phyloP scores from a whole-genome alignment of 2,329 filamentous ascomycete genomes.

The Nothophoma quercina region DNA sequence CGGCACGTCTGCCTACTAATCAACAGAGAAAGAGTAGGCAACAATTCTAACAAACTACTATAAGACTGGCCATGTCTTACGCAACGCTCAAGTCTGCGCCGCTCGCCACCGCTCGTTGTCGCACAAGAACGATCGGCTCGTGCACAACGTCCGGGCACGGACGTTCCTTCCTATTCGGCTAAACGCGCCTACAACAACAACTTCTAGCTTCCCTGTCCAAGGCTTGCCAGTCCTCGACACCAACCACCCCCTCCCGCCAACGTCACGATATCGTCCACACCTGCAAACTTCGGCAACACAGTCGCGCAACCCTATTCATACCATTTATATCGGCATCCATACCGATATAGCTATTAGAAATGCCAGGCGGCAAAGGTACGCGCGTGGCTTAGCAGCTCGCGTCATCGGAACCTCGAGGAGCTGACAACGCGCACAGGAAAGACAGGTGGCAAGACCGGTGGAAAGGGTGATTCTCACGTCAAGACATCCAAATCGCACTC shows the following conservation, averaged over 20 bases:
- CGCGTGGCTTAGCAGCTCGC: slow-evolving; percentile 49
- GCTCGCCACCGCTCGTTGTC: slow-evolving; percentile 4
- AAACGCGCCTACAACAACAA: slow-evolving; percentile 42
- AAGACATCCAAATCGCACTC: slow-evolving; percentile 95
- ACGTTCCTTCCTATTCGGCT: slow-evolving; percentile 35
- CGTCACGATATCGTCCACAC: slow-evolving; percentile 40
- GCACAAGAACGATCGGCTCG: slow-evolving; percentile 30
- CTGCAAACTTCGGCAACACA: slow-evolving; percentile 30
- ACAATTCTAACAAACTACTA: neutral
- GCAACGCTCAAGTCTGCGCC: neutral
- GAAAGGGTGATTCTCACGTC: slow-evolving; percentile 77
- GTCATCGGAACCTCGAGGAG: slow-evolving; percentile 23
- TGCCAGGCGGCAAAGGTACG: slow-evolving; percentile 94
- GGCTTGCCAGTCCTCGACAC: slow-evolving; percentile 32
- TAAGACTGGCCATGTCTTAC: slow-evolving; percentile 3
- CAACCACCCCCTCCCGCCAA: slow-evolving; percentile 45
- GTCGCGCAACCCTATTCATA: slow-evolving; percentile 45
- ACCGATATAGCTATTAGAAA: slow-evolving; percentile 48
- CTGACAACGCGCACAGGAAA: slow-evolving; percentile 53
- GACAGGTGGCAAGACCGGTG: slow-evolving; percentile 85
- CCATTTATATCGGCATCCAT: slow-evolving; percentile 31
- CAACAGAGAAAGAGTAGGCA: neutral
- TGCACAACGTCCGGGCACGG: slow-evolving; percentile 31
- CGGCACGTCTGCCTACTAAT: neutral
- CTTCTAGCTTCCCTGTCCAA: slow-evolving; percentile 35